Evolutionary conservation across 345 rosid genomes (phyloP).

Genomic region (Stellera chamaejasme): DNA sequence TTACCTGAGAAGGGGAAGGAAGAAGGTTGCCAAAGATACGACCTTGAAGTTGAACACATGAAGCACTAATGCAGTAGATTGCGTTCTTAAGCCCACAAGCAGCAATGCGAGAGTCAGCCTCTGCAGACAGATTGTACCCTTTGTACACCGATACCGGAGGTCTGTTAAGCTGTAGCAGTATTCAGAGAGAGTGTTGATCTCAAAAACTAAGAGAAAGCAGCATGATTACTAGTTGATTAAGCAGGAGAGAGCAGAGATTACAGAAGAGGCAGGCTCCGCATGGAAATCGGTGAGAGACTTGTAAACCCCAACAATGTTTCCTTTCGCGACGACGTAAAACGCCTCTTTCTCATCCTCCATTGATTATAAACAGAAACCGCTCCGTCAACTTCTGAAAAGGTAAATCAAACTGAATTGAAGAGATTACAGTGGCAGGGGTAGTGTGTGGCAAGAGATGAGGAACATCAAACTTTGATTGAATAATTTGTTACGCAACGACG

Average conservation of each 20-base stretch:
- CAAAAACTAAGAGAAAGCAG: too few relatives aligned
- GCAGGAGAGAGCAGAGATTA: conserved; percentile 16
- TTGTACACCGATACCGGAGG: conserved; percentile 58
- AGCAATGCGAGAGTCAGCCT: conserved; percentile 37
- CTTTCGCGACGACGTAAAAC: conserved; percentile 60
- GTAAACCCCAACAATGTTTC: conserved; percentile 59
- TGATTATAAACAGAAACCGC: not conserved
- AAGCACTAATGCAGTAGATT: conserved; percentile 39
- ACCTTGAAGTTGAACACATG: conserved; percentile 36
- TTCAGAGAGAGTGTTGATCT: too few relatives aligned
- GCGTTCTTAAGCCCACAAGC: conserved; percentile 55
- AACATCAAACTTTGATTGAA: not conserved
- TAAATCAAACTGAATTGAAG: too few relatives aligned
- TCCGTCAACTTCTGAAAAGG: too few relatives aligned
- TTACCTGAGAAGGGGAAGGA: conserved; percentile 63
- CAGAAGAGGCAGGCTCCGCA: conserved; percentile 46
- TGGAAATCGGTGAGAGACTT: conserved; percentile 46
- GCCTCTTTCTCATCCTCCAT: conserved; percentile 62
- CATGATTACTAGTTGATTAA: too few relatives aligned
- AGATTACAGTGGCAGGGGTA: too few relatives aligned
- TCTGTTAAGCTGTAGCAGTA: conserved; percentile 3
- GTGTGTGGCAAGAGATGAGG: not conserved
- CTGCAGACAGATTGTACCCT: conserved; percentile 53
- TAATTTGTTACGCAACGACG: not conserved
- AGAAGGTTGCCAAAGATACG: conserved; percentile 52